Percentiles rank a stretch among this genome's conserved stretches.
phyloP scores from a whole-genome alignment of 768 basidiomycete genomes.

The Rubroboletus pulcherrimus region DNA sequence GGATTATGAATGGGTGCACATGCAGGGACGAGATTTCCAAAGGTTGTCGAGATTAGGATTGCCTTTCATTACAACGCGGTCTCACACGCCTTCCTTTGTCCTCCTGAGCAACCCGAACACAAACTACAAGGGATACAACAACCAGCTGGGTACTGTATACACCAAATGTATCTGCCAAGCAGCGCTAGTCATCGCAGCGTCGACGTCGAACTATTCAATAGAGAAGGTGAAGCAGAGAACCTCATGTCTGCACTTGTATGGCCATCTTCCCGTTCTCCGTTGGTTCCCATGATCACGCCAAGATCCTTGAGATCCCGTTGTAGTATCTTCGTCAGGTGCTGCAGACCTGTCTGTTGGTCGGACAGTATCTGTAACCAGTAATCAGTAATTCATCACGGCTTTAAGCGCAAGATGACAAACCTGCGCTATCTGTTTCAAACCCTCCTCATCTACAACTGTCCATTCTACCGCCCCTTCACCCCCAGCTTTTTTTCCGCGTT shows the following conservation, averaged over 20 bases:
- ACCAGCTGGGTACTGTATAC: conserved; percentile 1
- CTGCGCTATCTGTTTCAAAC: conserved; percentile 71
- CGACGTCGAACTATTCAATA: conserved; percentile 23
- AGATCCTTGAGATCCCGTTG: conserved; percentile 63
- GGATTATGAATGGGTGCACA: conserved; percentile 9
- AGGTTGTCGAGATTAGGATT: conserved; percentile 10
- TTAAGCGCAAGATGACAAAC: conserved; percentile 35
- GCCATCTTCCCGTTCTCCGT: conserved; percentile 34
- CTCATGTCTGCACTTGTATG: conserved; percentile 15
- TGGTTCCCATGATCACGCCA: conserved; percentile 54
- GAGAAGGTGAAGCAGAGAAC: conserved; percentile 18
- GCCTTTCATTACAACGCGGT: conserved; percentile 9
- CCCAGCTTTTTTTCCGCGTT: conserved; percentile 43
- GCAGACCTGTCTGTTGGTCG: conserved; percentile 77
- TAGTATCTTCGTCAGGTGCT: conserved; percentile 74
- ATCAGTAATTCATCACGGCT: background rate
- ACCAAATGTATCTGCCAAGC: conserved; percentile 5
- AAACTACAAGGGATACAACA: conserved; percentile 1
- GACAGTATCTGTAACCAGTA: conserved; percentile 53
- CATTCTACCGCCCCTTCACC: conserved; percentile 52
- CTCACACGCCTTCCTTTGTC: conserved; percentile 23
- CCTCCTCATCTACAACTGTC: conserved; percentile 86
- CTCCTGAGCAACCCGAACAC: conserved; percentile 2
- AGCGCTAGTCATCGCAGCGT: conserved; percentile 17
- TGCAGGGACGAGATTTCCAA: background rate